Conservation (phyloP, 257 asterid genomes). For the Solanum chmielewskii region DNA sequence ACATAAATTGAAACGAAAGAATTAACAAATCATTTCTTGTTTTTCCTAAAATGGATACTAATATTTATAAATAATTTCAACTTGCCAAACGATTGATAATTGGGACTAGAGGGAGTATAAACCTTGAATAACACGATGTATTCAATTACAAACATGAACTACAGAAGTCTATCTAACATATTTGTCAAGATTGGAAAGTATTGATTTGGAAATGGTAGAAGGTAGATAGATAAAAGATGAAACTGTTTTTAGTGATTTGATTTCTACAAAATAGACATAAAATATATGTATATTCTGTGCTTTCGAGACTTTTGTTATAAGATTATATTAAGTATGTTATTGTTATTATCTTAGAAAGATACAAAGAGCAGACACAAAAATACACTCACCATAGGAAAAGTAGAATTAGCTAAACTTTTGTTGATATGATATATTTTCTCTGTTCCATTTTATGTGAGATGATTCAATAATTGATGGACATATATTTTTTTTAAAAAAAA, state of each 20-base stretch:
- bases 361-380: background rate
- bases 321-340: background rate
- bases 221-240: background rate
- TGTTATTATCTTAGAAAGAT: background rate
- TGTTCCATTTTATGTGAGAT: background rate
- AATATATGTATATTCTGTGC: background rate
- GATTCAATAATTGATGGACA: background rate
- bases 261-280: background rate
- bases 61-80: background rate
- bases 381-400: background rate
- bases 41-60: background rate
- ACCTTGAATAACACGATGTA: background rate
- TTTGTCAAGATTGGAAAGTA: background rate
- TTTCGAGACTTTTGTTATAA: background rate
- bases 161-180: background rate
- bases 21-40: background rate
- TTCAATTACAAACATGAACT: background rate
- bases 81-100: background rate
- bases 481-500: background rate
- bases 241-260: background rate
- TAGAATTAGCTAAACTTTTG: background rate
- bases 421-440: background rate
- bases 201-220: background rate
- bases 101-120: background rate
- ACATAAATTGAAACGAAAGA: fast-evolving